Percentiles rank a stretch among this genome's conserved stretches.
phyloP scores from a whole-genome alignment of 306 rosid species.

The Fragaria vesca region DNA sequence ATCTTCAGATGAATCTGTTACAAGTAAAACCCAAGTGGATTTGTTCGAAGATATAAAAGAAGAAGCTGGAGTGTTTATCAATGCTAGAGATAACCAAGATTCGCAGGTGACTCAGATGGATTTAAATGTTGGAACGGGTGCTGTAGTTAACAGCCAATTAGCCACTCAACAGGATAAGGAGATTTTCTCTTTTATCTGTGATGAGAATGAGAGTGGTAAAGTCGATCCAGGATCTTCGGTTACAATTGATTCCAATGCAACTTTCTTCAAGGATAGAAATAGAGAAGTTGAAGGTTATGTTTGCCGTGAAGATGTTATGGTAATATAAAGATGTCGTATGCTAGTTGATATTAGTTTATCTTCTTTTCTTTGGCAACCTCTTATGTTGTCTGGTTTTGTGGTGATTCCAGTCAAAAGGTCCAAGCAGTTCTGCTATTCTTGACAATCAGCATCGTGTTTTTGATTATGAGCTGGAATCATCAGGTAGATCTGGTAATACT shows the following conservation, averaged over 20 bases:
- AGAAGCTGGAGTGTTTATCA: slow-evolving; percentile 27
- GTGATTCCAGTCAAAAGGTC: slow-evolving; percentile 51
- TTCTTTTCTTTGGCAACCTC: background rate
- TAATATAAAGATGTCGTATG: slow-evolving; percentile 26
- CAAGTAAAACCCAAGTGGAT: slow-evolving; percentile 36
- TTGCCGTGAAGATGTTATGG: slow-evolving; percentile 27
- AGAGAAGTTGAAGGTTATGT: slow-evolving; percentile 32
- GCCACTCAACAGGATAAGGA: slow-evolving; percentile 27
- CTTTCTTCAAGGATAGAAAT: slow-evolving; percentile 23
- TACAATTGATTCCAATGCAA: slow-evolving; percentile 36
- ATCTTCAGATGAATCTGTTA: slow-evolving; percentile 23
- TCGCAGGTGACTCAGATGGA: slow-evolving; percentile 29
- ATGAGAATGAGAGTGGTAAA: slow-evolving; percentile 34
- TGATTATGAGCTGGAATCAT: slow-evolving; percentile 31
- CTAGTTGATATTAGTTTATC: slow-evolving; percentile 11
- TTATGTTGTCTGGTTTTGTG: slow-evolving; percentile 21
- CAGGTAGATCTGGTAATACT: slow-evolving; percentile 30
- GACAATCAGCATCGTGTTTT: slow-evolving; percentile 29
- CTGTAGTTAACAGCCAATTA: slow-evolving; percentile 28
- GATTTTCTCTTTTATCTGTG: background rate
- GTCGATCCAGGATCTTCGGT: slow-evolving; percentile 31
- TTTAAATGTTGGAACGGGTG: slow-evolving; percentile 28
- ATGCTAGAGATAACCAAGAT: slow-evolving; percentile 34
- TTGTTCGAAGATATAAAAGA: slow-evolving; percentile 25
- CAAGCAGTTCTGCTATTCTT: slow-evolving; percentile 21